Evolutionary conservation across 1,284 basidiomycete species (phyloP), one percentile per base, ranked within the genome.

Genomic region (Ceratobasidium sp.): DNA sequence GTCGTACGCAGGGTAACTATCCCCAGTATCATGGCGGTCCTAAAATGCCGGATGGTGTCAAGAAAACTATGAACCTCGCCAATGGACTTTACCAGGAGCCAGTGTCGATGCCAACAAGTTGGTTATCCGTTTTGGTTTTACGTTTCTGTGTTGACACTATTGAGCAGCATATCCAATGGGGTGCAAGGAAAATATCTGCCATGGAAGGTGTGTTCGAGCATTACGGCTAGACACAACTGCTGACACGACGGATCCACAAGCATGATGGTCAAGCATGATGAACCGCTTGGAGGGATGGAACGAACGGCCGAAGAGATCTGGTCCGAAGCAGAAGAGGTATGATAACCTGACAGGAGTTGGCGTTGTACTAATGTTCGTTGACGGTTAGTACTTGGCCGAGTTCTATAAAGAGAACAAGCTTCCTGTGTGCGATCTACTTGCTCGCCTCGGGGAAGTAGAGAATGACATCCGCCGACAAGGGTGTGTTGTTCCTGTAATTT

Each of bases 181-280:
- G 31, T 66, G 63, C 31, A 66, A 66, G 63, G 63, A 66, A 37
- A 66, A 66, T 29, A 53, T 66, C 14, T 66, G 63, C 48, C 63
- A 66, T n/a, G 63, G 63, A 53, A 66, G 63, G 63, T 66, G n/a
- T 22, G 61, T 9, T 22, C 16, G 4, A 22, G 63, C 22, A 7
- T 53, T 34, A 2, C 5, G 1, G 14, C 14, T 7, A 4, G n/a
- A 29, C 2, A n/a, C 6, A 16, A 29, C 5, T n/a, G 31, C 14
- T 53, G 11, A 51, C 13, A n/a, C n/a, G n/a, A 22, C 34, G 6
- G 16, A 37, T 22, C n/a, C n/a, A n/a, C n/a, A 22, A 66, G 63
- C n/a, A 66, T 66, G 63, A 66, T 66, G 63, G 63, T 66, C 31
- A 66, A 66, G 31, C 63, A 66, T 34, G 63, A 66, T 34, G 63